phyloP scores from a whole-genome alignment of 78 protist species.

The Dictyostelium firmibasis region DNA sequence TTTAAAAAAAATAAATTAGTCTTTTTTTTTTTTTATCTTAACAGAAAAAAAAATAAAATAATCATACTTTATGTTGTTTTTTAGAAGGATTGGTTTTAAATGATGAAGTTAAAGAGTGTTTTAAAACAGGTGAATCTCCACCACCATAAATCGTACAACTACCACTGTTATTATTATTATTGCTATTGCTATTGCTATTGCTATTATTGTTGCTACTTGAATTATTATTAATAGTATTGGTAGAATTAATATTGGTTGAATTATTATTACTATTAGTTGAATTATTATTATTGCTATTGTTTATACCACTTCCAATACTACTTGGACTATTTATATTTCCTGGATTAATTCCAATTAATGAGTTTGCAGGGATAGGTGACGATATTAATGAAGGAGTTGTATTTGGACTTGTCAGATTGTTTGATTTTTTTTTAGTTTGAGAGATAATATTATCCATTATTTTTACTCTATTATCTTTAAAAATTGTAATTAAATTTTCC shows the following conservation, averaged over 20 bases:
- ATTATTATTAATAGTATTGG: too few relatives aligned
- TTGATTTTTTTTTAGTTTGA: constrained; percentile 13
- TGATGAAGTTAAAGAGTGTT: neutral
- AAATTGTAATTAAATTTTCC: neutral
- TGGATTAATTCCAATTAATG: neutral
- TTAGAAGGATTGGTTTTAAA: neutral
- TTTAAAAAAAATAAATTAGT: too few relatives aligned
- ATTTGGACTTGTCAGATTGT: neutral
- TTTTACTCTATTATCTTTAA: constrained; percentile 53
- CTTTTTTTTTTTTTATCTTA: neutral
- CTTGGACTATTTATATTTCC: neutral
- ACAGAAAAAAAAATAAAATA: neutral
- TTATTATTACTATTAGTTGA: neutral
- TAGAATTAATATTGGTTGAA: neutral
- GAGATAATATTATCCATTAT: constrained; percentile 53
- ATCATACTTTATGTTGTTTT: neutral
- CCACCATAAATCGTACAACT: neutral
- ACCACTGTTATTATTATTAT: neutral
- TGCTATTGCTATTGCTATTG: too few relatives aligned
- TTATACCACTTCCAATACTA: neutral
- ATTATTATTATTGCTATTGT: too few relatives aligned
- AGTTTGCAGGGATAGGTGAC: neutral
- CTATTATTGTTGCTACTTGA: neutral
- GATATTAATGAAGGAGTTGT: neutral
- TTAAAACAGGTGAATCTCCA: constrained; percentile 8